These are phyloP conservation scores for Thelonectria blattea DNA, from an alignment of 2,329 filamentous ascomycete species.

Conservation along the genomic window DNA sequence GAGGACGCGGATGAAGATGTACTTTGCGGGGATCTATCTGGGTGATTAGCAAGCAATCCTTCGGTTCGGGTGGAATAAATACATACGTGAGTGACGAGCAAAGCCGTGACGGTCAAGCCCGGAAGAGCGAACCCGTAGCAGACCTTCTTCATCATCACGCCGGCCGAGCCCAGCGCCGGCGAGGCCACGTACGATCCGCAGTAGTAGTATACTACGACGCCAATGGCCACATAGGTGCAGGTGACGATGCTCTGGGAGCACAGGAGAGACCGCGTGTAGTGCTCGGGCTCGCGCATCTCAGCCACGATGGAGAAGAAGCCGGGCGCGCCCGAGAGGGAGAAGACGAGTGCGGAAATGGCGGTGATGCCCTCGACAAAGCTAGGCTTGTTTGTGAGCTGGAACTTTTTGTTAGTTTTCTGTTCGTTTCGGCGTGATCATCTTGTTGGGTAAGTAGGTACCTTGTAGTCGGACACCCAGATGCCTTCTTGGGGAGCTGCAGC, in stretches of 20 bases:
- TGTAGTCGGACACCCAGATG: slow-evolving; percentile 41
- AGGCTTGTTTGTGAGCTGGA: slow-evolving; percentile 34
- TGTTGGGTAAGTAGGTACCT: slow-evolving; percentile 1
- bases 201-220: slow-evolving; percentile 51
- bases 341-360: slow-evolving; percentile 43
- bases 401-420: no score
- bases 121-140: slow-evolving; percentile 48
- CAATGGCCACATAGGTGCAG: slow-evolving; percentile 43
- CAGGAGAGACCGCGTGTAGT: slow-evolving; percentile 37
- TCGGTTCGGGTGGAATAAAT: no score
- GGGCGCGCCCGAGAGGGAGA: slow-evolving; percentile 46
- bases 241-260: slow-evolving; percentile 39
- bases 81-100: slow-evolving; percentile 38
- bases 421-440: no score
- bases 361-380: slow-evolving; percentile 42
- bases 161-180: slow-evolving; percentile 54
- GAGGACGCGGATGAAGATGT: slow-evolving; percentile 10
- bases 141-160: slow-evolving; percentile 49
- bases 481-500: slow-evolving; percentile 25
- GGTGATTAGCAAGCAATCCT: not conserved
- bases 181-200: slow-evolving; percentile 55
- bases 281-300: slow-evolving; percentile 42
- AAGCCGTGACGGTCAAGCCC: slow-evolving; percentile 38
- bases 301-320: slow-evolving; percentile 43
- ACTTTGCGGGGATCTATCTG: slow-evolving; percentile 6